These are phyloP conservation scores for Nadsonia fulvescens DNA, from an alignment of 805 yeast species.

Conservation along the genomic window DNA sequence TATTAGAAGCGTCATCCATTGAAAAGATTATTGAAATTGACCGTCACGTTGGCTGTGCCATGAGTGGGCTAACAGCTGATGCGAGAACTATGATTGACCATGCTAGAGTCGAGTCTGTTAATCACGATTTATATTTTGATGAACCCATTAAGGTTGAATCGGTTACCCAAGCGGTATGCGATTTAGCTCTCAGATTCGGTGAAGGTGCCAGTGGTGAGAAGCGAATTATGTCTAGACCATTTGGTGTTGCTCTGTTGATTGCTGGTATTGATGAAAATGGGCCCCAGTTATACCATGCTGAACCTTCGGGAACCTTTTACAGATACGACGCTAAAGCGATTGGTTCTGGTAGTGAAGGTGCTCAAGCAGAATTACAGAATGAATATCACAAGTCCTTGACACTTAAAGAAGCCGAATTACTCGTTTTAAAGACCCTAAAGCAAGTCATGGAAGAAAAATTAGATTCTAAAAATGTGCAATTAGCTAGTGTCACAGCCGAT, in stretches of 20 bases:
- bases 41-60: slow-evolving; percentile 90
- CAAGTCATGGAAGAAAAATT: slow-evolving; percentile 99
- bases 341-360: slow-evolving; percentile 98
- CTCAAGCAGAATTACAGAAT: slow-evolving; percentile 92
- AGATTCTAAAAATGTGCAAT: slow-evolving; percentile 87
- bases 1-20: slow-evolving; percentile 80
- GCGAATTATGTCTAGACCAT: slow-evolving; percentile 91
- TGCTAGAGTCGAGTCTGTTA: slow-evolving; percentile 70
- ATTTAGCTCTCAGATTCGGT: slow-evolving; percentile 87
- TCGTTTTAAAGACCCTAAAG: slow-evolving; percentile 74
- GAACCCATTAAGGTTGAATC: slow-evolving; percentile 86
- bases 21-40: slow-evolving; percentile 95
- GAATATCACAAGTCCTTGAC: slow-evolving; percentile 85
- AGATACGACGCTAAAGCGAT: slow-evolving; percentile 97
- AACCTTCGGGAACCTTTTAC: slow-evolving; percentile 96
- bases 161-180: slow-evolving; percentile 91
- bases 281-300: slow-evolving; percentile 93
- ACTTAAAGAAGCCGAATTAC: slow-evolving; percentile 77
- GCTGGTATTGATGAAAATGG: slow-evolving; percentile 96
- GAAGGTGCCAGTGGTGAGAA: slow-evolving; percentile 96
- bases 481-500: slow-evolving; percentile 78
- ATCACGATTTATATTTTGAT: slow-evolving; percentile 78
- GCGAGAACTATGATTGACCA: slow-evolving; percentile 98
- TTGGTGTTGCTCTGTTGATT: slow-evolving; percentile 90
- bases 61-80: slow-evolving; percentile 97